Evolutionary conservation across 768 basidiomycete species (phyloP).

Genomic region (Suillus cothurnatus): DNA sequence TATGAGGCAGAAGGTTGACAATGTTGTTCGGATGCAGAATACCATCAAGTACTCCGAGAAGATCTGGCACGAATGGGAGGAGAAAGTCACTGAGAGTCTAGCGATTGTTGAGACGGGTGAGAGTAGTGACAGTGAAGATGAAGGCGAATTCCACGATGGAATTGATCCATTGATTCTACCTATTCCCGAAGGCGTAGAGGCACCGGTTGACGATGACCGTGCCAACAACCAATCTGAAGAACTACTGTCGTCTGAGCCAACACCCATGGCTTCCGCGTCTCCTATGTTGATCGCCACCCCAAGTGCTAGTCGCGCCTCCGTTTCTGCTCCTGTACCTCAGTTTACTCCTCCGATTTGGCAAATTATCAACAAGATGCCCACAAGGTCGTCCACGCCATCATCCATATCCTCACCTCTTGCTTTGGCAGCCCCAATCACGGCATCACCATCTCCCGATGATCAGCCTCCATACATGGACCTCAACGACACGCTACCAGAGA

Average conservation of each 20-base stretch:
- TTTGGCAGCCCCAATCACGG: constrained; percentile 81
- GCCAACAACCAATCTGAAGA: constrained; percentile 25
- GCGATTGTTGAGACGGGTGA: constrained; percentile 59
- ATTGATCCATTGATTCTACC: constrained; percentile 20
- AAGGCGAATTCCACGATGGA: constrained; percentile 37
- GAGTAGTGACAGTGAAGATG: constrained; percentile 47
- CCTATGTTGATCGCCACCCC: constrained; percentile 30
- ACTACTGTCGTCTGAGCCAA: constrained; percentile 56
- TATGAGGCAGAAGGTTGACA: constrained; percentile 92
- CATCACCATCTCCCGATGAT: constrained; percentile 62
- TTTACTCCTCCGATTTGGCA: constrained; percentile 50
- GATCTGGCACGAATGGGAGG: constrained; percentile 96
- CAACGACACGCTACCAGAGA: constrained; percentile 47
- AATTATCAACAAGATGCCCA: constrained; percentile 51
- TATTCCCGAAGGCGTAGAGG: constrained; percentile 27
- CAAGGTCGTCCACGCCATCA: constrained; percentile 85
- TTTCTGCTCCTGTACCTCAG: constrained; percentile 40
- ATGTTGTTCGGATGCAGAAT: constrained; percentile 94
- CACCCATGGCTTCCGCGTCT: constrained; percentile 63
- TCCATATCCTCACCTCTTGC: constrained; percentile 88
- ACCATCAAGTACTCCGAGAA: constrained; percentile 97
- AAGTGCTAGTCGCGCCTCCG: constrained; percentile 25
- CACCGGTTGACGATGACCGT: constrained; percentile 14
- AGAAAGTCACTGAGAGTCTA: constrained; percentile 73
- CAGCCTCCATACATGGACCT: constrained; percentile 66